These are phyloP conservation scores for Aspergillus affinis DNA, from an alignment of 495 filamentous ascomycete genomes.

Conservation along the genomic window DNA sequence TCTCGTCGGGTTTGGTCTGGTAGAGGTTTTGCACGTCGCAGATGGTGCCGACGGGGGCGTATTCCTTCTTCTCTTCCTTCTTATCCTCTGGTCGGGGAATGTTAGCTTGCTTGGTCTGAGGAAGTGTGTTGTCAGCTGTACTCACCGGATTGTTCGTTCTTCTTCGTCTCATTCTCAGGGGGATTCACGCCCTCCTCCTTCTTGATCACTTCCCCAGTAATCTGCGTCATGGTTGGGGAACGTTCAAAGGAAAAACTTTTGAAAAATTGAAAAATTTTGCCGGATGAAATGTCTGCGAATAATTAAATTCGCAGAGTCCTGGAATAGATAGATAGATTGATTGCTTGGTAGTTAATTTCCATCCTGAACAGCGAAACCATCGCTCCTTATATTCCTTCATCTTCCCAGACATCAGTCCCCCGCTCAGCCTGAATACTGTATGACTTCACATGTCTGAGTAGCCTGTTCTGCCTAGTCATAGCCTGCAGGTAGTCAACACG, in stretches of 20 bases:
- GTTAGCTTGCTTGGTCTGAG: not conserved
- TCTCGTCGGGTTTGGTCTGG: constrained; percentile 28
- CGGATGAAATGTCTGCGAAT: not conserved
- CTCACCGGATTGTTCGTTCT: not conserved
- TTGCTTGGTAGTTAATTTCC: not conserved
- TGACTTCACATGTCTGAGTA: not conserved
- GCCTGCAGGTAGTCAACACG: not conserved
- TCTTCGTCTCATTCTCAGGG: not conserved
- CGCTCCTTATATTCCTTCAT: not conserved
- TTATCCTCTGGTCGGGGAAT: not conserved
- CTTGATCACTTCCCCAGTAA: not conserved
- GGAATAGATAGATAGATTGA: not conserved
- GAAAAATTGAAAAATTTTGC: not conserved
- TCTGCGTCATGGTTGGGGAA: not conserved
- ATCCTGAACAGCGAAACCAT: not conserved
- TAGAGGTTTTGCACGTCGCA: constrained; percentile 35
- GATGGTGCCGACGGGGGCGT: constrained; percentile 21
- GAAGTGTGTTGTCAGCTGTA: not conserved
- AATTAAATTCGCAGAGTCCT: not conserved
- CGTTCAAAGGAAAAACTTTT: not conserved
- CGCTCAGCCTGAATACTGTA: not conserved
- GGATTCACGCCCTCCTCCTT: not conserved
- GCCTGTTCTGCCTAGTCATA: not conserved
- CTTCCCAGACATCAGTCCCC: not conserved
- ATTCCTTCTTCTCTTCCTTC: not conserved